Evolutionary conservation across 345 rosid genomes (phyloP).

Genomic region (Eucalyptus rudis): DNA sequence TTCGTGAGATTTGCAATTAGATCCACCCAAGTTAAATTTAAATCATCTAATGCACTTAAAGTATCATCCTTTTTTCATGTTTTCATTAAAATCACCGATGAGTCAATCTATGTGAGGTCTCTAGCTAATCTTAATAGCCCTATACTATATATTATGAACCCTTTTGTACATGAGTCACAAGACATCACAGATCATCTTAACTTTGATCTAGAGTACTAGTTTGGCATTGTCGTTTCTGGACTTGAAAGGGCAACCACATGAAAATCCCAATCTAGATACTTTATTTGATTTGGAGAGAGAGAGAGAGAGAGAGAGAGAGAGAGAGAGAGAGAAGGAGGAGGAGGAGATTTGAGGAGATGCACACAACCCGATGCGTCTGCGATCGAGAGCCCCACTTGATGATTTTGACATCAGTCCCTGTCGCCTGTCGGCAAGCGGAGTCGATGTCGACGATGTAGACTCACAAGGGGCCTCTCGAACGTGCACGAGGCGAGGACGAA

Average conservation of each 20-base stretch:
- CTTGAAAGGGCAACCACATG: neutral
- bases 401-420: conserved; percentile 57
- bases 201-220: neutral
- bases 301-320: neutral
- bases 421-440: conserved; percentile 12
- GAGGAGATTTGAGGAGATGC: neutral
- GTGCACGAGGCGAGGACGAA: neutral
- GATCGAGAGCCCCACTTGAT: neutral
- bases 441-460: neutral
- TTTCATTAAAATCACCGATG: no score
- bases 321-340: neutral
- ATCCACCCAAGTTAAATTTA: no score
- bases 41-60: no score
- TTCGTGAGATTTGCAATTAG: no score
- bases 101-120: no score
- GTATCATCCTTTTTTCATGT: no score
- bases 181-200: neutral
- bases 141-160: neutral
- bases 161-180: neutral
- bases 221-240: neutral
- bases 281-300: neutral
- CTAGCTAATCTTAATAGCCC: no score
- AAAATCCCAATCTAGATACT: neutral
- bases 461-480: neutral
- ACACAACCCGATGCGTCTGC: neutral